Percentiles rank a stretch among this genome's conserved stretches.
Conservation (phyloP, 768 basidiomycete genomes). For the Paxillus involutus region DNA sequence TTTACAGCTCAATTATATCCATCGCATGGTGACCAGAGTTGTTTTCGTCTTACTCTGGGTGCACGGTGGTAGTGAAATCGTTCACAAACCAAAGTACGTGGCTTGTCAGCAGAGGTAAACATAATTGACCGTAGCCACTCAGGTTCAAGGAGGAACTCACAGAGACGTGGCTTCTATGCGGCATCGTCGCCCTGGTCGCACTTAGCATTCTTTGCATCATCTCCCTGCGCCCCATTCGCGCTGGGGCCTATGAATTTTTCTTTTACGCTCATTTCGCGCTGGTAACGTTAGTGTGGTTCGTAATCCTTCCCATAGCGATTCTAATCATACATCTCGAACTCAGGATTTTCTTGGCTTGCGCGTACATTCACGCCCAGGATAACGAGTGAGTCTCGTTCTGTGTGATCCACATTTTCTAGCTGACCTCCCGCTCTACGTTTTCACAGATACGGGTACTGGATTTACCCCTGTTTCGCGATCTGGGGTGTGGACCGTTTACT, state of each 20-base stretch:
- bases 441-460: constrained; percentile 24
- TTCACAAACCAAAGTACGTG: not conserved
- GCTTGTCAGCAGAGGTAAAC: not conserved
- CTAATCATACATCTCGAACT: not conserved
- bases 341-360: constrained; percentile 32
- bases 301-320: not conserved
- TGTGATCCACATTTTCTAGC: constrained; percentile 6
- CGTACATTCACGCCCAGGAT: constrained; percentile 29
- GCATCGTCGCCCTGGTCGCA: constrained; percentile 34
- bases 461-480: constrained; percentile 50
- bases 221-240: constrained; percentile 47
- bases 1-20: constrained; percentile 34
- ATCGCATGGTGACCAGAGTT: constrained; percentile 46
- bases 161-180: constrained; percentile 21
- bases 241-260: constrained; percentile 48
- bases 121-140: not conserved
- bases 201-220: constrained; percentile 42
- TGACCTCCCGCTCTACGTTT: constrained; percentile 41
- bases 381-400: not conserved
- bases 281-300: constrained; percentile 29
- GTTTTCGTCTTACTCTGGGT: constrained; percentile 46
- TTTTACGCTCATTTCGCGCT: constrained; percentile 43
- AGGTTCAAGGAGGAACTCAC: constrained; percentile 7
- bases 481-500: constrained; percentile 53
- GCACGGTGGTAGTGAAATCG: constrained; percentile 44